phyloP scores from a whole-genome alignment of 257 asterid genomes.

The Solanum etuberosum region DNA sequence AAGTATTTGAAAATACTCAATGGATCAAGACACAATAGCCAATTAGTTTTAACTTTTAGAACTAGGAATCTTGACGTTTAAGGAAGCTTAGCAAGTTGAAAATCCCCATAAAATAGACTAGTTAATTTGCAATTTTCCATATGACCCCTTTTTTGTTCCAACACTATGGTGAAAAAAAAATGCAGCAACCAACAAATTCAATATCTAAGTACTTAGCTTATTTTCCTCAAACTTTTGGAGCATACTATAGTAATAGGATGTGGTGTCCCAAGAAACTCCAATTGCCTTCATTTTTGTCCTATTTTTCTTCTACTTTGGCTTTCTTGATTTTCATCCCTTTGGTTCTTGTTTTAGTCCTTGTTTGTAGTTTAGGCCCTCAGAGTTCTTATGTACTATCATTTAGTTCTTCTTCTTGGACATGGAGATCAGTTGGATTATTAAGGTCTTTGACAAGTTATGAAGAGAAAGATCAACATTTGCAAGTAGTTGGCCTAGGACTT shows the following conservation, averaged over 20 bases:
- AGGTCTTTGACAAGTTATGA: neutral
- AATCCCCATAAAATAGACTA: neutral
- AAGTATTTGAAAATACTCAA: neutral
- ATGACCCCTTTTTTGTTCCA: neutral
- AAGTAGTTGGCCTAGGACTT: neutral
- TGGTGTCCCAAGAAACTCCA: slow-evolving; percentile 17
- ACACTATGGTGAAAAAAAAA: neutral
- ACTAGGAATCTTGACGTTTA: neutral
- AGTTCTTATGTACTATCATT: neutral
- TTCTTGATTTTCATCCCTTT: slow-evolving; percentile 17
- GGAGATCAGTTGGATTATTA: slow-evolving; percentile 6
- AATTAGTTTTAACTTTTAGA: neutral
- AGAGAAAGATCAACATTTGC: neutral
- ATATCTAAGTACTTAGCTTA: neutral
- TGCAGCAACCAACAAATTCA: neutral
- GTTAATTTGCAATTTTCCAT: slow-evolving; percentile 1
- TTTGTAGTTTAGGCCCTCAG: neutral
- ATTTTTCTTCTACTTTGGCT: neutral
- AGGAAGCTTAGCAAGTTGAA: neutral
- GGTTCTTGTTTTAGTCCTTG: slow-evolving; percentile 10
- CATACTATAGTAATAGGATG: slow-evolving; percentile 5
- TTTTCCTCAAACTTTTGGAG: neutral
- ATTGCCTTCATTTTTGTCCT: neutral
- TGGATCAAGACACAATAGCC: neutral
- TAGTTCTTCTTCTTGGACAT: slow-evolving; percentile 5